These are phyloP conservation scores for Rubus parviflorus DNA, from an alignment of 306 rosid species.

Conservation along the genomic window DNA sequence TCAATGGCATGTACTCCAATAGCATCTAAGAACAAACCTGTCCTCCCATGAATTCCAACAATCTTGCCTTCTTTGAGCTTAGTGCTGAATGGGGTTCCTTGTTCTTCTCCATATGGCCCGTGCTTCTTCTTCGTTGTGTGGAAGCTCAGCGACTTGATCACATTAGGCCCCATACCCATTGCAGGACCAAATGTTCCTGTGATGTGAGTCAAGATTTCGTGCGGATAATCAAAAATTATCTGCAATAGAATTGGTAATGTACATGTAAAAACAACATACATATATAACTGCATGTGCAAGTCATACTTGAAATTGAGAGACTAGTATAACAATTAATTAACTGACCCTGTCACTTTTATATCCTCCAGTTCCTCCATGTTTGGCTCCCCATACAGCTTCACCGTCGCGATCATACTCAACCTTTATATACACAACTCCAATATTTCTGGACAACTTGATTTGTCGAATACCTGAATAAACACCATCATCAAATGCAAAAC, in stretches of 20 bases:
- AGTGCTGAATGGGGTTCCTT: conserved; percentile 65
- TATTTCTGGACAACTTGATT: conserved; percentile 59
- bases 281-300: not conserved
- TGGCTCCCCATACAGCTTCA: conserved; percentile 63
- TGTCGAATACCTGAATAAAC: conserved; percentile 60
- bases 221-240: conserved; percentile 73
- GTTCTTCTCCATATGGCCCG: conserved; percentile 89
- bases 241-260: conserved; percentile 37
- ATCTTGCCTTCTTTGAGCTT: conserved; percentile 70
- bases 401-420: conserved; percentile 70
- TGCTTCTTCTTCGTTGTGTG: conserved; percentile 57
- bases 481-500: conserved; percentile 73
- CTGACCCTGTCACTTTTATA: conserved; percentile 76
- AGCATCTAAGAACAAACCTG: conserved; percentile 81
- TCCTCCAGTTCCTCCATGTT: conserved; percentile 84
- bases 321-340: not conserved
- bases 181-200: conserved; percentile 68
- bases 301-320: not conserved
- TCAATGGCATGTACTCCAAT: conserved; percentile 74
- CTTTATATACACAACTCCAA: conserved; percentile 69
- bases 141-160: conserved; percentile 74
- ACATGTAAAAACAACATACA: not conserved
- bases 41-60: conserved; percentile 83
- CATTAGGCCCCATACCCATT: conserved; percentile 76
- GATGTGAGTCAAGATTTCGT: conserved; percentile 79